Base-by-base conservation (phyloP, 805 yeast genomes). In the Candida krabiensis region DNA sequence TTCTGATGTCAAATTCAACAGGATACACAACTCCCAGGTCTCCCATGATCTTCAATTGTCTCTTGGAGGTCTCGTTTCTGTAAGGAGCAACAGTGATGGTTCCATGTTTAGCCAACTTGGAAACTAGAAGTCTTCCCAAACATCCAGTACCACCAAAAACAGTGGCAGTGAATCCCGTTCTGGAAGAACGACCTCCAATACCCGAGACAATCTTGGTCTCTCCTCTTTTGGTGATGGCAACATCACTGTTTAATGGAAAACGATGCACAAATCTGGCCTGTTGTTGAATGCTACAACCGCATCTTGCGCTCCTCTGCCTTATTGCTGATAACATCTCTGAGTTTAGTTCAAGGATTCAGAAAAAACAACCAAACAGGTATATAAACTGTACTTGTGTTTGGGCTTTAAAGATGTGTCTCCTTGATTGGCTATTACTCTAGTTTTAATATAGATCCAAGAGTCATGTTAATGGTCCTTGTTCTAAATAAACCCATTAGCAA, bases 121-220 rank as follows among this genome's bases (percentile, higher is more conserved):
- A 68, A 14, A 78, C 74, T 44, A 87, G 62, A 49, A 83, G 75
- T 33, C 87, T 76, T 32, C 96, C 96, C 42, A 87, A 66, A 60
- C 83, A 80, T 2, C 95, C 95, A 32, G 81, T 68, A 25, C 83
- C 86, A 8, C 96, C 96, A 56, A 87, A 87, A 2, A 87, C 93
- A 1, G 96, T 85, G 16, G 90, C 95, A 3, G 90, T 85, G 64
- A 80, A 85, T 2, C 96, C 96, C 7, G 91, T 81, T 68, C 95
- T 75, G 19, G 95, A 85, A 4, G 91, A 83, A 41, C 86, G 73
- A 21, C 95, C 95, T 32, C 95, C 93, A 34, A 76, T 66, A 44
- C 96, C 96, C 24, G 71, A 69, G n/a, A 85, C 62, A 30, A 83
- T 60, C 50, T 79, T 72, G 30, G 88, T 83, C 56, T 87, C 85